Conservation (phyloP, 345 rosid genomes). For the Excoecaria cochinchinensis region DNA sequence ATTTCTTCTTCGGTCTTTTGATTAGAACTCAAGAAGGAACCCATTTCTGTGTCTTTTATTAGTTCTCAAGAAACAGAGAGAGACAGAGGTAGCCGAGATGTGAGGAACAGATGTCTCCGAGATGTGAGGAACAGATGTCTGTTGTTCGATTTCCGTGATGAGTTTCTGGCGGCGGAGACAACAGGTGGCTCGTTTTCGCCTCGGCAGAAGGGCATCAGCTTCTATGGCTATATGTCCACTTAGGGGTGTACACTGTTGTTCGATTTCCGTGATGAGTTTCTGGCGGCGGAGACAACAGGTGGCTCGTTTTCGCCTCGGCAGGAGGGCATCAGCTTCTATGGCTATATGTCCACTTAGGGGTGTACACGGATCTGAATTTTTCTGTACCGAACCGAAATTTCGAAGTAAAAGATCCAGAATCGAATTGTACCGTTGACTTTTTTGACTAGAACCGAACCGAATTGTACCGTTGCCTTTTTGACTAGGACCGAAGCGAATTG, state of each 20-base stretch:
- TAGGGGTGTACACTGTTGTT: too few relatives aligned
- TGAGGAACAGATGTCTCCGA: constrained; percentile 8
- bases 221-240: too few relatives aligned
- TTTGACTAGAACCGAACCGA: too few relatives aligned
- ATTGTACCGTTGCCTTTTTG: too few relatives aligned
- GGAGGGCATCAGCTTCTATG: too few relatives aligned
- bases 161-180: not conserved
- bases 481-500: too few relatives aligned
- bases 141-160: not conserved
- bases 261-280: not conserved
- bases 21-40: constrained; percentile 38
- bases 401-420: too few relatives aligned
- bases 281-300: not conserved
- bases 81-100: constrained; percentile 1
- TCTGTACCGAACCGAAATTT: too few relatives aligned
- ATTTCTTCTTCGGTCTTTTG: constrained; percentile 42
- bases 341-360: too few relatives aligned
- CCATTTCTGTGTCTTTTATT: constrained; percentile 8
- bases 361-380: too few relatives aligned
- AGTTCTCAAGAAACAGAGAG: too few relatives aligned
- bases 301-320: not conserved
- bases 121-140: not conserved
- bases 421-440: too few relatives aligned
- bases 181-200: not conserved
- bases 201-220: not conserved